A percentile compares a stretch with the other conserved stretches of the same genome.
Conservation (phyloP, 1,139 yeast genomes). For the Nakaseomyces sp. region DNA sequence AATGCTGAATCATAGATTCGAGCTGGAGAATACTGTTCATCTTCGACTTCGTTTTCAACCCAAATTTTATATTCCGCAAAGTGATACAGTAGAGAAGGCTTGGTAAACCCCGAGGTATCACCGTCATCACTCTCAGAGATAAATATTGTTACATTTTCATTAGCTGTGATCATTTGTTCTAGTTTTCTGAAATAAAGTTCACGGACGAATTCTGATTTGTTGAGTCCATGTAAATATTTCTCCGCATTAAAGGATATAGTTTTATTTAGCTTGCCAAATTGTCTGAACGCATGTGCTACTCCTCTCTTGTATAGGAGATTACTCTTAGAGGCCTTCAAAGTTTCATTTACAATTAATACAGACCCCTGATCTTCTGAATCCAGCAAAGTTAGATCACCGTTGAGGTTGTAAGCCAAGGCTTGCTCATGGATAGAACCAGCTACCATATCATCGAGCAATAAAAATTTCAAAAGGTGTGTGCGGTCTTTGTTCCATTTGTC, state of each 20-base stretch:
- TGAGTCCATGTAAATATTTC: conserved; percentile 64
- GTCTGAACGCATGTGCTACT: conserved; percentile 48
- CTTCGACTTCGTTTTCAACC: conserved; percentile 19
- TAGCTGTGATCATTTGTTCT: conserved; percentile 43
- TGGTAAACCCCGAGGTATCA: conserved; percentile 34
- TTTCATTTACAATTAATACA: conserved; percentile 16
- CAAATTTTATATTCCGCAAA: conserved; percentile 45
- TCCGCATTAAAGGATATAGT: conserved; percentile 51
- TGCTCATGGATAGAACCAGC: conserved; percentile 4
- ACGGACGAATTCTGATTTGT: conserved; percentile 55
- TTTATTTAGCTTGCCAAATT: conserved; percentile 32
- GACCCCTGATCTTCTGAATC: not conserved
- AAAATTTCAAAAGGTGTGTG: conserved; percentile 13
- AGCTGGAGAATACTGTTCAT: conserved; percentile 9
- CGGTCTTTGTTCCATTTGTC: conserved; percentile 33
- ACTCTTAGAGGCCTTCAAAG: conserved; percentile 15
- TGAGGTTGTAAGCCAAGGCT: not conserved
- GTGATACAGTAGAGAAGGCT: conserved; percentile 52
- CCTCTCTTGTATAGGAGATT: conserved; percentile 52
- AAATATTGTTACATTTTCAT: conserved; percentile 51
- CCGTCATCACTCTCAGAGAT: conserved; percentile 36
- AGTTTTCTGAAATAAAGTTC: conserved; percentile 63
- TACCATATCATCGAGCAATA: conserved; percentile 13
- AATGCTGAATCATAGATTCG: conserved; percentile 40
- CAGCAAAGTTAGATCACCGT: not conserved